Percentiles rank a stretch among this genome's conserved stretches.
Evolutionary conservation across 1,139 yeast species (phyloP).

Genomic region (Yarrowia galli): DNA sequence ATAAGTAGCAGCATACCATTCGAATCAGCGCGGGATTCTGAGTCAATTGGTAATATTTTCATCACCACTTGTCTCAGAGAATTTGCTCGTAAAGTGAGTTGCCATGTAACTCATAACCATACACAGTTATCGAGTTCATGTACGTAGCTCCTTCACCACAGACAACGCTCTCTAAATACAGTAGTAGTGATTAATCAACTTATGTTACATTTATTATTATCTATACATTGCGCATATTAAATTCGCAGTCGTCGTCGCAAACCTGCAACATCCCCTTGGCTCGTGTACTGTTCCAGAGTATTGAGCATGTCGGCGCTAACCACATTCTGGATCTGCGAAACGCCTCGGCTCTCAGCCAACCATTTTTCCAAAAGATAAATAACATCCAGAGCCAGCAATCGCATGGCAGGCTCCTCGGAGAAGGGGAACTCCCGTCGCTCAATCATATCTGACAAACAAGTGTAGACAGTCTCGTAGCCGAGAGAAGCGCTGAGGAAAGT

Average conservation of each 20-base stretch:
- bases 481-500: slow-evolving; percentile 81
- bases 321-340: slow-evolving; percentile 28
- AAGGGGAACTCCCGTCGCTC: slow-evolving; percentile 57
- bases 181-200: not conserved
- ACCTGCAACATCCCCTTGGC: slow-evolving; percentile 20
- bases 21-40: not conserved
- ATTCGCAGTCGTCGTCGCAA: slow-evolving; percentile 36
- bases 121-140: too few species aligned
- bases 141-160: too few species aligned
- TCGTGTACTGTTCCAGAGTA: slow-evolving; percentile 24
- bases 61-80: too few species aligned
- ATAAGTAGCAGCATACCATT: too few species aligned
- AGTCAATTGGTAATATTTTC: too few species aligned
- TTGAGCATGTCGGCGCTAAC: slow-evolving; percentile 13
- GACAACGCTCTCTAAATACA: too few species aligned
- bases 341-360: slow-evolving; percentile 42
- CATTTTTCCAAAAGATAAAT: slow-evolving; percentile 47
- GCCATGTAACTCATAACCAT: too few species aligned
- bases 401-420: slow-evolving; percentile 45
- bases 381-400: slow-evolving; percentile 46
- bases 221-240: slow-evolving; percentile 27
- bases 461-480: slow-evolving; percentile 71
- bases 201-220: slow-evolving; percentile 32
- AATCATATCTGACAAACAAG: slow-evolving; percentile 68
- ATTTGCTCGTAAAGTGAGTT: too few species aligned